A percentile compares a stretch with the other conserved stretches of the same genome.
Evolutionary conservation across 495 filamentous ascomycete species (phyloP).

Genomic region (Penicillium macrosclerotiorum): DNA sequence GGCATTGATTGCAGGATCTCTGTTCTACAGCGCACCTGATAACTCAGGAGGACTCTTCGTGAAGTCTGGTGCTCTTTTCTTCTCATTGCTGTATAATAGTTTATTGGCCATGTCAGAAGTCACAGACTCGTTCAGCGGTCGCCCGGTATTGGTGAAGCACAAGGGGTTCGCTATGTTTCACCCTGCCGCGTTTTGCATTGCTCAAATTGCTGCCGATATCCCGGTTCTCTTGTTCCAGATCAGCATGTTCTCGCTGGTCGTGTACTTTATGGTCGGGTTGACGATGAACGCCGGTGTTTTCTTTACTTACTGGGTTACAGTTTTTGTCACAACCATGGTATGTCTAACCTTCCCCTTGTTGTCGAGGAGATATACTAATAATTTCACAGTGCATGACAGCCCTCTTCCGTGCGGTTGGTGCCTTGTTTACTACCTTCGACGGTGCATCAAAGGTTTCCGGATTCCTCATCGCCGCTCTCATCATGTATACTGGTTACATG

Average conservation of each 20-base stretch:
- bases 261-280: slow-evolving; percentile 72
- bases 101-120: slow-evolving; percentile 71
- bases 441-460: slow-evolving; percentile 56
- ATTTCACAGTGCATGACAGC: slow-evolving; percentile 44
- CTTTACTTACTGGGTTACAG: slow-evolving; percentile 51
- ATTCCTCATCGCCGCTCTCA: slow-evolving; percentile 29
- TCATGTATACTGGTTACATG: slow-evolving; percentile 61
- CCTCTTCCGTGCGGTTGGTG: slow-evolving; percentile 50
- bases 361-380: not conserved
- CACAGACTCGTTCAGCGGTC: slow-evolving; percentile 63
- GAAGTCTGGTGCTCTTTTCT: slow-evolving; percentile 63
- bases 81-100: slow-evolving; percentile 70
- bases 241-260: slow-evolving; percentile 61
- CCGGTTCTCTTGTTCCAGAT: slow-evolving; percentile 66
- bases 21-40: slow-evolving; percentile 39
- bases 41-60: slow-evolving; percentile 47
- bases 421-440: slow-evolving; percentile 49
- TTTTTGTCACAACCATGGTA: slow-evolving; percentile 40
- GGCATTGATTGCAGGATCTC: slow-evolving; percentile 41
- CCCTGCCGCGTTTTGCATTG: slow-evolving; percentile 69
- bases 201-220: slow-evolving; percentile 67
- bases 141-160: slow-evolving; percentile 74
- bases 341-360: not conserved
- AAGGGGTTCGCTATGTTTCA: slow-evolving; percentile 73
- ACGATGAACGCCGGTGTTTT: slow-evolving; percentile 46